A percentile compares a stretch with the other conserved stretches of the same genome.
Conservation (phyloP, 371 early-diverging fungal species). For the Mucor mucedo region DNA sequence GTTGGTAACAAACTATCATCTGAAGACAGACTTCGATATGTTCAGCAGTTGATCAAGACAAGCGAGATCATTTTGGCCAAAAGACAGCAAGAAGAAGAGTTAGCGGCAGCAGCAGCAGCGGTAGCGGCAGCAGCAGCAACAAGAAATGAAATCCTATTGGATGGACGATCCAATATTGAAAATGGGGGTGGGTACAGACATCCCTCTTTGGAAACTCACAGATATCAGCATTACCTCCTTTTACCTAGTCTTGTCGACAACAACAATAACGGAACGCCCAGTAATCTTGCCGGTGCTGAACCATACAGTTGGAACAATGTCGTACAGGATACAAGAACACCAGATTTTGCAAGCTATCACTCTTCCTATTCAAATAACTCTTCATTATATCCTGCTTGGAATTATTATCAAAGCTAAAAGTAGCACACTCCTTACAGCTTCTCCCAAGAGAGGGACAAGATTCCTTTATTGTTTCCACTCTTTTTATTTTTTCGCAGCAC, state of each 20-base stretch:
- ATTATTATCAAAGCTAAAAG: too few relatives aligned
- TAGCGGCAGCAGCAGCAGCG: not conserved
- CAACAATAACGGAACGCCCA: not conserved
- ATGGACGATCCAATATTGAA: not conserved
- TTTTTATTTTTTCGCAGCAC: too few relatives aligned
- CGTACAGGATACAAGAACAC: not conserved
- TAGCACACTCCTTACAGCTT: too few relatives aligned
- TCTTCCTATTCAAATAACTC: too few relatives aligned
- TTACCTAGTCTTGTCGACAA: not conserved
- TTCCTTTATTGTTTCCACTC: too few relatives aligned
- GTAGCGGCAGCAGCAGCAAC: not conserved
- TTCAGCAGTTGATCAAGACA: constrained; percentile 13
- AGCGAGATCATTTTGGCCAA: constrained; percentile 2
- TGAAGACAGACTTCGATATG: constrained; percentile 28
- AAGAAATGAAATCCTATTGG: not conserved
- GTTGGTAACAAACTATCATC: constrained; percentile 15
- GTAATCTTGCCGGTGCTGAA: not conserved
- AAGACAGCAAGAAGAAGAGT: not conserved
- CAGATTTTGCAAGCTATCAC: too few relatives aligned
- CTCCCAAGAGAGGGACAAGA: too few relatives aligned
- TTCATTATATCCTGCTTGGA: too few relatives aligned
- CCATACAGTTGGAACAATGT: not conserved
- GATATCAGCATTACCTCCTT: not conserved
- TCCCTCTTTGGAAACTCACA: too few relatives aligned
- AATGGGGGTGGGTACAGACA: not conserved